Evolutionary conservation across 2,329 filamentous ascomycete genomes (phyloP).

Genomic region (Alternaria atra): DNA sequence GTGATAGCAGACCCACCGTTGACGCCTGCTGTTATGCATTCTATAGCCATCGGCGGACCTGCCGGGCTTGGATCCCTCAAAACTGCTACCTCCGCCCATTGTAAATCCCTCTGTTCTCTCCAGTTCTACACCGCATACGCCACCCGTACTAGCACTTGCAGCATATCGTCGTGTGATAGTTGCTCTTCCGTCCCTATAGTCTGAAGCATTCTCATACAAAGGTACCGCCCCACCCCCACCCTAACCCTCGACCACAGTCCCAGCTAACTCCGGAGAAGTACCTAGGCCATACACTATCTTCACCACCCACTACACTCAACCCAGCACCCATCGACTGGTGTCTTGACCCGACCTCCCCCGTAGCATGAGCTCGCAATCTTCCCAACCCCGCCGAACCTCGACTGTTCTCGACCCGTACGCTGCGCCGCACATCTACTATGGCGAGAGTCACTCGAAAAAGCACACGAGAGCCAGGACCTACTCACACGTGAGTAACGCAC

Average conservation of each 20-base stretch:
- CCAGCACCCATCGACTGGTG: slow-evolving; percentile 23
- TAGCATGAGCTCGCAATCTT: slow-evolving; percentile 55
- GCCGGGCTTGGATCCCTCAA: slow-evolving; percentile 16
- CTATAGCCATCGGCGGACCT: slow-evolving; percentile 18
- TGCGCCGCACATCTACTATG: slow-evolving; percentile 68
- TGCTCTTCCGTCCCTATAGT: slow-evolving; percentile 14
- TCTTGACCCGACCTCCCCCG: slow-evolving; percentile 28
- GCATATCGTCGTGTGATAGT: slow-evolving; percentile 24
- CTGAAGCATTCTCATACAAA: slow-evolving; percentile 24
- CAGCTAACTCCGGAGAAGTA: slow-evolving; percentile 18
- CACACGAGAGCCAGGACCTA: slow-evolving; percentile 62
- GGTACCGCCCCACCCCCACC: slow-evolving; percentile 26
- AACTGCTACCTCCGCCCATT: slow-evolving; percentile 6
- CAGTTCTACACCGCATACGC: slow-evolving; percentile 13
- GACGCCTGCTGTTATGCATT: slow-evolving; percentile 15
- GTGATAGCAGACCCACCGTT: slow-evolving; percentile 16
- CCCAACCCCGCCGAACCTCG: slow-evolving; percentile 49
- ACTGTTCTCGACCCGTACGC: slow-evolving; percentile 65
- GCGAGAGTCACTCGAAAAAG: slow-evolving; percentile 58
- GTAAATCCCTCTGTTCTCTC: slow-evolving; percentile 5
- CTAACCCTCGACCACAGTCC: slow-evolving; percentile 1
- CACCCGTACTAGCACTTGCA: slow-evolving; percentile 16
- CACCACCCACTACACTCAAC: slow-evolving; percentile 14
- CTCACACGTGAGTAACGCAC: slow-evolving; percentile 60
- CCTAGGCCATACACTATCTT: slow-evolving; percentile 34